Base-by-base conservation (phyloP, 2,329 filamentous ascomycete species). In the Ramularia endophylla region DNA sequence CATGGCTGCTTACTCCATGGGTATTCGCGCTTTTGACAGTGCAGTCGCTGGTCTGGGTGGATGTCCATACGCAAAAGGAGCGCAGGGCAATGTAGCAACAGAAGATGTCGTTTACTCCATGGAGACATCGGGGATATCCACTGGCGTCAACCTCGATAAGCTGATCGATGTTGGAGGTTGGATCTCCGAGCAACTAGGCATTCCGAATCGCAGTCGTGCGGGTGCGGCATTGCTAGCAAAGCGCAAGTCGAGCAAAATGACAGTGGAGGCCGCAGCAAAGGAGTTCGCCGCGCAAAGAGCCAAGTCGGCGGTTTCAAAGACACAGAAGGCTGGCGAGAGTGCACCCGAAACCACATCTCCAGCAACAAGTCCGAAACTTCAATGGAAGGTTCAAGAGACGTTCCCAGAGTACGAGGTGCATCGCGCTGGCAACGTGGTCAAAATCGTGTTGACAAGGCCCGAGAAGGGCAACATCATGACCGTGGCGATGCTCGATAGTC, bases 101-200 rank as follows among this genome's bases (percentile, higher is more conserved):
- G 57, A 60, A 30, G 57, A 60, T 22, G 25, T 60, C 13, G 53
- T 56, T 2, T 58, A 60, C 27, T 38, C 48, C 11, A 51, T 60
- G 17, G 42, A 58, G 13, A 38, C 45, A 5, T 46, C 53, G 18
- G 56, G 56, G 7, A 40, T 58, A 13, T 30, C 16, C 8, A 60
- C 57, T 22, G 57, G 57, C 3, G 37, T 58, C 7, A 51, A 58
- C 22, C 34, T 60, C 6, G 22, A 27, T 3, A 43, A 48, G 19
- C 35, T 60, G 4, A 36, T 46, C 3, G 43, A 51, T 12, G 50
- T 46, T 2, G 56, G 57, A 3, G 44, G 43, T 17, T 60, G 57
- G 57, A 58, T 60, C 2, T 51, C 53, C 2, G 8, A 39, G 8
- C 33, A 52, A 27, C 41, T 58, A 2, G 29, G 25, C 7, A 40